Conservation (phyloP, 2,329 filamentous ascomycete genomes). For the Fusarium protoensiforme region DNA sequence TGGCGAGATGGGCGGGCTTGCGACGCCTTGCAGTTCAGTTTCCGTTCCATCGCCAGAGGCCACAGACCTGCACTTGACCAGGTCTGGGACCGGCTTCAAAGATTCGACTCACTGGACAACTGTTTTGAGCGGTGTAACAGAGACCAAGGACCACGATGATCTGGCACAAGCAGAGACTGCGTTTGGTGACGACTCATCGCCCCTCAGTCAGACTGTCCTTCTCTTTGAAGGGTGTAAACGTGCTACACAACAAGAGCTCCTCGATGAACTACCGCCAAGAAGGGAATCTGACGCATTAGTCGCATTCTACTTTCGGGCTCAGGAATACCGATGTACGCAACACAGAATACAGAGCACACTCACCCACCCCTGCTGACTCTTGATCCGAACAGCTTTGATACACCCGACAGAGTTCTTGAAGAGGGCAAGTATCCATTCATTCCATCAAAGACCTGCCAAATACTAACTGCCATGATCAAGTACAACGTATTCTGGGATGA, state of each 20-base stretch:
- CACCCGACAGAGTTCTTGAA: not conserved
- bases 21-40: not conserved
- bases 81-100: not conserved
- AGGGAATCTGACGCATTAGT: not conserved
- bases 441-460: not conserved
- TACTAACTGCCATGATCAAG: not conserved
- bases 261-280: not conserved
- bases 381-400: not conserved
- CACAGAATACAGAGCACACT: not conserved
- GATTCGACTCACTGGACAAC: not conserved
- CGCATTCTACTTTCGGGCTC: not conserved
- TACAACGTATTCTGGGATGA: not conserved
- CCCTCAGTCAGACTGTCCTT: not conserved
- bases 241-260: not conserved
- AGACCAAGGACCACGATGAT: not conserved
- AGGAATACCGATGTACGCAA: not conserved
- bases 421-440: not conserved
- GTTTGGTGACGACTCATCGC: not conserved
- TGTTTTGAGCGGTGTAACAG: not conserved
- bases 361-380: not conserved
- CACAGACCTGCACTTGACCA: not conserved
- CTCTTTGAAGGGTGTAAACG: not conserved
- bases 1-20: not conserved
- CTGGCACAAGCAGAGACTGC: not conserved
- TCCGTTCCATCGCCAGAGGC: not conserved